Evolutionary conservation across 1,139 yeast genomes (phyloP), one percentile per base, ranked within the genome.

Genomic region (Candida glucosophila): DNA sequence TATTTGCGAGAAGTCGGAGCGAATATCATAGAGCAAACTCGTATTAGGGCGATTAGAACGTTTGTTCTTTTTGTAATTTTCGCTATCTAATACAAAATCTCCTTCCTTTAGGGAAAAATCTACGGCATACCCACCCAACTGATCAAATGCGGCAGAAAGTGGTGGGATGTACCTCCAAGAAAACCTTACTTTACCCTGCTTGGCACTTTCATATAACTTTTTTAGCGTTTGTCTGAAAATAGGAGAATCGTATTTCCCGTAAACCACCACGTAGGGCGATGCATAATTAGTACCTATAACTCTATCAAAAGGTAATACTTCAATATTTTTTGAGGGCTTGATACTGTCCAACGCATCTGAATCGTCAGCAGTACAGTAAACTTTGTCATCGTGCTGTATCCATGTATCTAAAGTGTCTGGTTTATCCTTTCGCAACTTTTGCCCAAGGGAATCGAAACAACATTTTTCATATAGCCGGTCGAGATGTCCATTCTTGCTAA

Each of bases 91-190:
- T 10, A 73, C 52, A 34, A 77, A 76, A 36, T 77, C 83, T 0
- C 80, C 69, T 32, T 77, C 56, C 36, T 77, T 78, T 33, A 78
- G 43, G 2, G 75, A 66, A 25, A 79, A 45, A 22, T 68, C 77
- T 5, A 68, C 76, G 2, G 86, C 92, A 47, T 73, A 83, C 0
- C 92, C 93, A 6, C 70, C 43, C 17, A 81, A 44, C 0, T 40
- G 24, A 22, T 71, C 73, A 6, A 44, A 10, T 7, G 8, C 12
- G 7, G 9, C 21, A 8, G 8, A 8, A 8, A 8, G 18, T 10
- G 13, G 7, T n/a, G 8, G 73, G 5, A 73, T 61, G 39, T 83
- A 78, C 37, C 96, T 66, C 79, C 94, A 73, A 3, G 77, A 67
- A 46, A 82, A 79, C 30, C 83, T 64, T 17, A 86, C 48, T 40